Evolutionary conservation across 2,329 filamentous ascomycete genomes (phyloP), one percentile per base, ranked within the genome.

Genomic region (Cladosporium sp.): DNA sequence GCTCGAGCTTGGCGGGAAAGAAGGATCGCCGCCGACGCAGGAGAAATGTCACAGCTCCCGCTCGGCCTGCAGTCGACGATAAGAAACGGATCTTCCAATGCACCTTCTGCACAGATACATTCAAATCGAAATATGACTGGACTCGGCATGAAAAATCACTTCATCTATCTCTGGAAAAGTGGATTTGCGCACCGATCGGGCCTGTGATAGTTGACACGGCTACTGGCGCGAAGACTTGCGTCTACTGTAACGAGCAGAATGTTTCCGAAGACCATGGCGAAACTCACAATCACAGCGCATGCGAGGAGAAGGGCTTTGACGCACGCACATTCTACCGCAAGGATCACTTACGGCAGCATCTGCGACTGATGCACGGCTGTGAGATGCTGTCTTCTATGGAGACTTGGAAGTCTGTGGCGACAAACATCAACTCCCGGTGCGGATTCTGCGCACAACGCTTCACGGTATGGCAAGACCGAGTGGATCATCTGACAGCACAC

Each of bases 121-220:
- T 86, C 71, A 79, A 82, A 58, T 82, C 83, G 23, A 86, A 86
- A 67, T 86, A 86, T 73, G 84, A 86, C 73, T 86, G 84, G 84
- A 83, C 84, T 57, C 81, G 89, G 66, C 89, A 91, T 74, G 89
- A 92, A 72, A 60, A 80, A 88, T 69, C 89, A 85, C 74, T 77
- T 86, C 70, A 91, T 86, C 7, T 84, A 86, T 78, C 82, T 82
- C 65, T 91, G 84, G 89, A 85, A 88, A 67, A 91, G 85, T 53
- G 82, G 83, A 85, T 85, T 10, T 89, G 87, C 70, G 84, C 85
- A 35, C 86, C 86, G 2, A 75, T 83, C 5, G 87, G 87, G 6
- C 83, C 83, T 5, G 76, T 88, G 40, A 85, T 89, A 29, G 77
- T 76, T 65, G 83, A 86, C 1, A 84, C 87, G 35, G 73, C 80